Conservation (phyloP, 345 rosid species). For the Acer saccharum region DNA sequence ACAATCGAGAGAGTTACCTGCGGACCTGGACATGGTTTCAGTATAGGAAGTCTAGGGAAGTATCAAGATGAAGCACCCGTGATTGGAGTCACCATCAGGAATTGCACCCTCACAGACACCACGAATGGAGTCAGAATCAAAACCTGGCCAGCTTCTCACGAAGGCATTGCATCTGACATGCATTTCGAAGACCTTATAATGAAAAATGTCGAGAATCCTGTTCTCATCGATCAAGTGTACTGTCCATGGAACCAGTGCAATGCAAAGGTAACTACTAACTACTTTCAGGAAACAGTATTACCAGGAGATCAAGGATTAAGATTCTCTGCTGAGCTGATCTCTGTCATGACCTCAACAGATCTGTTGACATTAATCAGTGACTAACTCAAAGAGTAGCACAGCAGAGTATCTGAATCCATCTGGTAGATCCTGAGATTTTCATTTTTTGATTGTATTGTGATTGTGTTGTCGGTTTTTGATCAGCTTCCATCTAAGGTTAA, state of each 20-base stretch:
- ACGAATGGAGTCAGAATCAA: neutral
- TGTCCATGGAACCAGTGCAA: conserved; percentile 13
- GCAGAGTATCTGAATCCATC: too few relatives aligned
- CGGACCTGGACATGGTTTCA: conserved; percentile 19
- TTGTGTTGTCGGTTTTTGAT: neutral
- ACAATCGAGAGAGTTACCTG: neutral
- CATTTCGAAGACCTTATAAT: neutral
- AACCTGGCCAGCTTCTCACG: neutral
- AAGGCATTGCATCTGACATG: neutral
- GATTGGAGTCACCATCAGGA: neutral
- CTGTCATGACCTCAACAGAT: too few relatives aligned
- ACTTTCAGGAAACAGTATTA: too few relatives aligned
- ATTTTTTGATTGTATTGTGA: neutral
- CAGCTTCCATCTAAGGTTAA: conserved; percentile 6
- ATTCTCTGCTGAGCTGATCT: too few relatives aligned
- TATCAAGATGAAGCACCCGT: neutral
- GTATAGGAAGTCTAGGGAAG: neutral
- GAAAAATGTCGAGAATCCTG: conserved; percentile 12
- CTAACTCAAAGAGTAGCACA: too few relatives aligned
- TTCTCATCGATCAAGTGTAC: conserved; percentile 16
- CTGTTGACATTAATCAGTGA: too few relatives aligned
- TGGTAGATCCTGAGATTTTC: neutral
- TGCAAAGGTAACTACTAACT: neutral
- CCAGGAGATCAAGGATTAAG: too few relatives aligned
- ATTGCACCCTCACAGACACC: neutral